Evolutionary conservation across 176 grass and related monocot genomes (phyloP), one percentile per base, ranked within the genome.

Genomic region (Ensete ventricosum): DNA sequence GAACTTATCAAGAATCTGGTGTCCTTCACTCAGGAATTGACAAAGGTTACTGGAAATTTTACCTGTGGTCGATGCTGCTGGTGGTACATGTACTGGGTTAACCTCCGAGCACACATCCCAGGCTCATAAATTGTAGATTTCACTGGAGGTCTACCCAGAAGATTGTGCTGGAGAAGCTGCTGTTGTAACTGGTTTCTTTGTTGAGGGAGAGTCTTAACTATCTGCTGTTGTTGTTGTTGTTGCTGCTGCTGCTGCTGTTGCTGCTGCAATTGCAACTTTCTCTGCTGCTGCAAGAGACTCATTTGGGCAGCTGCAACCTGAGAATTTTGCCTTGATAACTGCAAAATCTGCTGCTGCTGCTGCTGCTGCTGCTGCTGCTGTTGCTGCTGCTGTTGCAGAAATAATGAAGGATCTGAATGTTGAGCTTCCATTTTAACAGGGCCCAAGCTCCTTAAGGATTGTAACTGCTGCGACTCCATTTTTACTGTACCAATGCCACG

Each of bases 31-130:
- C 21, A 71, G 19, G 14, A 17, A 71, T 52, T 71, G 10, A 20
- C 14, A 51, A 71, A 9, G 6, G 14, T 21, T 43, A n/a, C 20
- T 52, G 50, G 10, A 11, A 4, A 20, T 8, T 9, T 80, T 77
- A 91, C 95, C 82, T 93, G 82, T 52, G 95, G 95, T 83, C 95
- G 88, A 71, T 89, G 92, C 78, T 99, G 95, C 58, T 99, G 90
- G 83, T 99, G 82, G 81, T 85, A 99, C 95, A 99, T 99, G 80
- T 99, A 99, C 84, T 89, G 95, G 16, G 95, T 99, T 74, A 99
- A 79, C 67, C 95, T 83, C 78, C 85, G 88, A 63, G 95, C 90
- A 55, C 95, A 99, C 55, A 87, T 99, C 49, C 95, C 90, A 49
- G 95, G 95, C 81, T 99, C 95, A 63, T 99, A 99, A 60, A 82